Base-by-base conservation (phyloP, 2,329 filamentous ascomycete genomes). In the Phoma herbarum region DNA sequence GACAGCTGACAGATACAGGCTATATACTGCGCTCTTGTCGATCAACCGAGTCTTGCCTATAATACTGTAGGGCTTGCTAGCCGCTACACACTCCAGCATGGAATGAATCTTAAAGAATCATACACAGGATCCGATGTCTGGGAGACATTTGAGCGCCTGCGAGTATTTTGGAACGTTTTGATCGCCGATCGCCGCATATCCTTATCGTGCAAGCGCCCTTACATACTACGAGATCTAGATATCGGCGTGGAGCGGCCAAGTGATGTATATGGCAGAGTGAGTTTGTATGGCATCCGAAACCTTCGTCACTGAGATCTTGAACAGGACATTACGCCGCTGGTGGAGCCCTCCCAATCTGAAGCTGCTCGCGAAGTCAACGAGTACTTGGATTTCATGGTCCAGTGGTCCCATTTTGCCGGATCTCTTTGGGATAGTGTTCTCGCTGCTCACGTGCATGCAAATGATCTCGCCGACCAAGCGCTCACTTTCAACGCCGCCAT, bases 151-250 rank as follows among this genome's bases (percentile, higher is more conserved):
- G 63, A 67, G 59, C 68, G 66, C 9, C 57, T 70, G 33, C 67
- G 65, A 41, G 62, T 71, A 0, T 74, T 76, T 48, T 76, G 74
- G 73, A 69, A 64, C 6, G 45, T 72, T 1, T 66, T 69, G 23
- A 61, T 70, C 16, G 37, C 62, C 11, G 74, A 76, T 45, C 69
- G 68, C 18, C 65, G 65, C 8, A 73, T 75, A 37, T 69, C 73
- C 0, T 49, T 74, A 12, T 69, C 72, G 12, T 76, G 71, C 47
- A 66, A 68, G 18, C 66, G 73, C 18, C 74, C 74, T 1, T 71
- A 71, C 29, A 64, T 67, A 12, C 66, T 76, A 14, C 69, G 68
- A 26, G 69, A 72, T 43, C 29, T 54, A 2, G 73, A 75, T 22
- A 62, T 73, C 9, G 61, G 75, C 31, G 64, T 75, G 4, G 67